Evolutionary conservation across 2,329 filamentous ascomycete genomes (phyloP), one percentile per base, ranked within the genome.

Genomic region (Fusarium beomiforme): DNA sequence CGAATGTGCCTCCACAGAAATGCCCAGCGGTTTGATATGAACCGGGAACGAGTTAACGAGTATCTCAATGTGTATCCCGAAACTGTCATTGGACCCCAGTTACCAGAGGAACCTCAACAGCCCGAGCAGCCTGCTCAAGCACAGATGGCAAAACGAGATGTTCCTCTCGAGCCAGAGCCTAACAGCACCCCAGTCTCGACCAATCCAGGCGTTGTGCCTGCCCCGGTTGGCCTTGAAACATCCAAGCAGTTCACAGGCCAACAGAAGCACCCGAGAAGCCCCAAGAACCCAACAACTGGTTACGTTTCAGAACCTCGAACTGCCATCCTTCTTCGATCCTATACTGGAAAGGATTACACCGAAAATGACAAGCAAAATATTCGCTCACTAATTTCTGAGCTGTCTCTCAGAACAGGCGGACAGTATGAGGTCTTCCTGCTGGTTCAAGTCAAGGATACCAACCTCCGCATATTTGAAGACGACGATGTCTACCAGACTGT

Each of bases 341-440:
- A 92, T 84, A 89, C 88, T 34, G 91, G 90, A 60, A 94, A 93
- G 78, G 79, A 88, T 31, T 97, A 94, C 79, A 93, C 90, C 31
- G 88, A 92, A 42, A 93, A 95, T 76, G 93, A 95, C 78, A 89
- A 92, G 76, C 90, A 95, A 78, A 91, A 90, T 58, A 89, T 97
- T 42, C 91, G 94, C 31, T 89, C 94, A 37, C 87, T 97, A 77
- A 89, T 97, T 72, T 91, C 89, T 64, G 94, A 97, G 79, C 84
- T 96, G 31, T 88, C 88, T 9, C 84, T 97, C 61, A 90, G 90
- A 66, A 92, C 92, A 19, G 93, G 93, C 21, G 93, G 92, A 37
- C 90, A 95, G 80, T 97, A 94, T 76, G 89, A 94, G 73, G 90
- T 96, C 3, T 93, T 93, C 76, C 83, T 97, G 33, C 86, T 97